phyloP scores from a whole-genome alignment of 169 alveolate genomes.

The Nephromyces sp. region DNA sequence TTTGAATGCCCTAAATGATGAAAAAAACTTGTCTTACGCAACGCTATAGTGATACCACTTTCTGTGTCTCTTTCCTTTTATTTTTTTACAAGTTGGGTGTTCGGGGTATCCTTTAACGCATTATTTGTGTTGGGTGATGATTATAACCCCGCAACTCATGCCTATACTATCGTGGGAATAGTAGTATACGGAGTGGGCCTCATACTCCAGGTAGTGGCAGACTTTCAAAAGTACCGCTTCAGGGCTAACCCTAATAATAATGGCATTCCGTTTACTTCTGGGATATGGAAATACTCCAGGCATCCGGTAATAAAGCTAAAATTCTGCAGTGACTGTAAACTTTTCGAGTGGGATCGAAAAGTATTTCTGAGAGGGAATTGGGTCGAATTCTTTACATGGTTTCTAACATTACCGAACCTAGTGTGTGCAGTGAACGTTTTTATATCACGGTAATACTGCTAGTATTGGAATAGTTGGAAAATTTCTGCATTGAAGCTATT shows the following conservation, averaged over 20 bases:
- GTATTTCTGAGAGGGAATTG: too few species aligned
- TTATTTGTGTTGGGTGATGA: background rate
- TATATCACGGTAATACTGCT: too few species aligned
- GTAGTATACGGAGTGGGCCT: background rate
- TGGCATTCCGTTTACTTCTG: constrained; percentile 4
- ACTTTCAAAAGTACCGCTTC: background rate
- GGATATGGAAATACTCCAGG: constrained; percentile 2
- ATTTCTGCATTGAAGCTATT: too few species aligned
- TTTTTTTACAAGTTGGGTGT: background rate
- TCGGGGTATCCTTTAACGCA: background rate
- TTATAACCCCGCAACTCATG: background rate
- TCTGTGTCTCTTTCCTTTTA: background rate
- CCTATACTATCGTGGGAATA: background rate
- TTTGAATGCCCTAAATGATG: too few species aligned
- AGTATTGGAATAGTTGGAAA: too few species aligned
- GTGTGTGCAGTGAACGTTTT: too few species aligned
- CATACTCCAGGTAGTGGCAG: background rate
- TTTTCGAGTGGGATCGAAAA: background rate
- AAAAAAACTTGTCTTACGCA: too few species aligned
- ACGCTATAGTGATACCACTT: too few species aligned
- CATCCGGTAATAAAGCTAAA: constrained; percentile 1
- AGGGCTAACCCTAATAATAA: background rate
- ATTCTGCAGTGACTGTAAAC: background rate
- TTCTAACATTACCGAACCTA: too few species aligned
- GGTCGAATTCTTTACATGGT: too few species aligned